A percentile compares a stretch with the other conserved stretches of the same genome.
phyloP scores from a whole-genome alignment of 306 rosid species.

The Astragalus membranaceus region DNA sequence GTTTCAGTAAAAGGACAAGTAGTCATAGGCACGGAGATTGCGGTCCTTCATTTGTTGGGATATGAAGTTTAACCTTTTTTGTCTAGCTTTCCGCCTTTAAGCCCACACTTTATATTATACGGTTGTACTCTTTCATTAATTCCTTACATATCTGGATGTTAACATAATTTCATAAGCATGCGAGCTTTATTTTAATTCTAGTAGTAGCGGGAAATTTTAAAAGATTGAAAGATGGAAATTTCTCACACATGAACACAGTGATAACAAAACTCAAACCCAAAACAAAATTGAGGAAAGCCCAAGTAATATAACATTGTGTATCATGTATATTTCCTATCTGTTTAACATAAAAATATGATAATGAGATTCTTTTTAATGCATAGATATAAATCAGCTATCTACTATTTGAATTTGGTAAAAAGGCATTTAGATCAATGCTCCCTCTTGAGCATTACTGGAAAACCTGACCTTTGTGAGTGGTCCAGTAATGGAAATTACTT shows the following conservation, averaged over 20 bases:
- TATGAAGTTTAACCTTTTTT: conserved; percentile 10
- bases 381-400: not conserved
- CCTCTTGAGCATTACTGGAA: not conserved
- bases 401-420: not conserved
- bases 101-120: not conserved
- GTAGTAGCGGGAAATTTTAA: not conserved
- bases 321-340: not conserved
- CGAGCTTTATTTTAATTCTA: not conserved
- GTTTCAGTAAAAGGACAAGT: not conserved
- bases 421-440: not conserved
- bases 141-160: not conserved
- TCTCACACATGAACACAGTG: not conserved
- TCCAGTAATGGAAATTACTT: not conserved
- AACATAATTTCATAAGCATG: not conserved
- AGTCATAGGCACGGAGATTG: not conserved
- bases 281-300: not conserved
- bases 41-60: conserved; percentile 11
- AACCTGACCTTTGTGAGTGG: not conserved
- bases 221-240: not conserved
- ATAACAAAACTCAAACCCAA: not conserved
- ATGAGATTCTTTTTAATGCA: not conserved
- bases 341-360: not conserved
- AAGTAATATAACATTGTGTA: not conserved
- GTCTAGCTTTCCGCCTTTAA: not conserved
- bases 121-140: not conserved